These are phyloP conservation scores for Phytophthora ramorum DNA, from an alignment of 352 stramenopile genomes.

Conservation along the genomic window DNA sequence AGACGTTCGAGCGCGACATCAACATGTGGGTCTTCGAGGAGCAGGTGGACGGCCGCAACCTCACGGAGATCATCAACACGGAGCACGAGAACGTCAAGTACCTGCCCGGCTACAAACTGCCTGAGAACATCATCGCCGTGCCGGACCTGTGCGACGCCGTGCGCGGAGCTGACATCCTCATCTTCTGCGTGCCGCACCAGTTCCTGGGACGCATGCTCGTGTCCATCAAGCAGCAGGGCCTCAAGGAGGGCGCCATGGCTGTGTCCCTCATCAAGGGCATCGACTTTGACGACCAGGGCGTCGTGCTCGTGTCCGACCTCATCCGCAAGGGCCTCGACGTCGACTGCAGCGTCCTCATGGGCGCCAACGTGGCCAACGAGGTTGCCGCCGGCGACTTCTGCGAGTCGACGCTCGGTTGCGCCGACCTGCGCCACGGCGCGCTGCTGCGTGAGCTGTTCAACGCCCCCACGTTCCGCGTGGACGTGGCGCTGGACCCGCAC, in stretches of 20 bases:
- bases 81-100: slow-evolving; percentile 98
- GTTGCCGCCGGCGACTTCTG: slow-evolving; percentile 96
- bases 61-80: slow-evolving; percentile 97
- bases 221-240: slow-evolving; percentile 85
- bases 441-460: slow-evolving; percentile 83
- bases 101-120: slow-evolving; percentile 90
- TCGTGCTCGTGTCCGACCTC: slow-evolving; percentile 90
- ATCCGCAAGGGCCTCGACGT: slow-evolving; percentile 88
- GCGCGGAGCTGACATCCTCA: slow-evolving; percentile 91
- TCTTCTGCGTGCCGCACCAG: slow-evolving; percentile 98
- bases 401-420: slow-evolving; percentile 95
- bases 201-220: slow-evolving; percentile 92
- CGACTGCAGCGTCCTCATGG: slow-evolving; percentile 95
- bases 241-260: slow-evolving; percentile 72
- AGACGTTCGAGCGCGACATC: slow-evolving; percentile 90
- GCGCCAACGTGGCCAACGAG: slow-evolving; percentile 97
- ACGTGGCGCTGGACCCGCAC: slow-evolving; percentile 93
- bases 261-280: slow-evolving; percentile 95
- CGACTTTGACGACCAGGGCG: slow-evolving; percentile 85
- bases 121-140: slow-evolving; percentile 93
- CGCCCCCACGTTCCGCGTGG: slow-evolving; percentile 92
- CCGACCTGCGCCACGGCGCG: slow-evolving; percentile 71
- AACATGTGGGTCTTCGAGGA: slow-evolving; percentile 98
- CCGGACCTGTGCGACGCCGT: slow-evolving; percentile 93
- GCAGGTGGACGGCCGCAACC: slow-evolving; percentile 87